phyloP scores from a whole-genome alignment of 805 yeast species.

The Wickerhamiella australiensis region DNA sequence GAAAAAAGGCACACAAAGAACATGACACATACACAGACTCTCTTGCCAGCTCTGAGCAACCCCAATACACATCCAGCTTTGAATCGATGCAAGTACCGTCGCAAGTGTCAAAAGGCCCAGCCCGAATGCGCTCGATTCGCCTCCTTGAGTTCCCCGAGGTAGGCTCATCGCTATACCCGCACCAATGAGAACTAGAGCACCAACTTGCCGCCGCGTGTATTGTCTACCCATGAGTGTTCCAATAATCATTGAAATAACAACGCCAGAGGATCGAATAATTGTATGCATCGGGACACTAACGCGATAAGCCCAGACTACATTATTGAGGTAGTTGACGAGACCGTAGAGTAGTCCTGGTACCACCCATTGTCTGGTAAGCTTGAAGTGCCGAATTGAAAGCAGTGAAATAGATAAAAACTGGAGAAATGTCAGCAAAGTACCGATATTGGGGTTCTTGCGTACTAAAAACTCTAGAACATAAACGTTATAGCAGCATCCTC shows the following conservation, averaged over 20 bases:
- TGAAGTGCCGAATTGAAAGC: not conserved
- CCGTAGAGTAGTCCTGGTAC: constrained; percentile 41
- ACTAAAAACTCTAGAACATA: constrained; percentile 47
- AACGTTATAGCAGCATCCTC: constrained; percentile 67
- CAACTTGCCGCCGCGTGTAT: constrained; percentile 37
- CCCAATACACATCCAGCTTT: constrained; percentile 46
- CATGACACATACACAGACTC: constrained; percentile 48
- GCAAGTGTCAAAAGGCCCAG: constrained; percentile 35
- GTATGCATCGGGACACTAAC: constrained; percentile 58
- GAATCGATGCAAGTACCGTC: constrained; percentile 41
- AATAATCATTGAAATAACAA: constrained; percentile 46
- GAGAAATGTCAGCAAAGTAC: constrained; percentile 44
- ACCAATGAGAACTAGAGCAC: constrained; percentile 41
- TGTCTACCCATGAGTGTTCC: constrained; percentile 40
- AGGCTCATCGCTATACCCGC: constrained; percentile 42
- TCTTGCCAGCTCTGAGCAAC: constrained; percentile 48
- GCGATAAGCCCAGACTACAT: constrained; percentile 43
- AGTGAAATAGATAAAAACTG: constrained; percentile 44
- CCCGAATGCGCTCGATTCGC: constrained; percentile 24
- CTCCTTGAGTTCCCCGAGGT: constrained; percentile 16
- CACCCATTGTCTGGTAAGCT: constrained; percentile 26
- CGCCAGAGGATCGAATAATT: constrained; percentile 51
- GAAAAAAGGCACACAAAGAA: constrained; percentile 45
- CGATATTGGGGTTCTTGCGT: constrained; percentile 29
- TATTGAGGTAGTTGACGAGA: constrained; percentile 41